Base-by-base conservation (phyloP, 805 yeast species). In the Saccharomycopsis sp. region DNA sequence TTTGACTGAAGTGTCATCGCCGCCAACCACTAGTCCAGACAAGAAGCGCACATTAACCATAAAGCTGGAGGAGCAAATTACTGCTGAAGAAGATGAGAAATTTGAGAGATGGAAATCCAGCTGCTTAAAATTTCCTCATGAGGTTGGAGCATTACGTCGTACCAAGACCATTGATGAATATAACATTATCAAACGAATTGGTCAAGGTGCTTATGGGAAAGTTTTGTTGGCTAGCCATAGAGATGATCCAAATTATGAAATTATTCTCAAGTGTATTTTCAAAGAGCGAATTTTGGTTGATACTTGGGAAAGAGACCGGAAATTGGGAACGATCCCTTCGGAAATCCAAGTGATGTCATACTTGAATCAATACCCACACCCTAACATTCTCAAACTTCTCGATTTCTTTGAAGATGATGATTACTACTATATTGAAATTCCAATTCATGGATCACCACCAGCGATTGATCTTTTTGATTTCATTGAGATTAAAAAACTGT, bases 191-290 rank as follows among this genome's bases (percentile, higher is more conserved):
- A 83, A 85, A 59, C 77, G 79, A 51, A 77, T 93, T 79, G 98
- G 98, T 1, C 90, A 85, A 60, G 98, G 98, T 31, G 96, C 97
- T 0, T 93, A 93, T 58, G 98, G 98, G 9, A 85, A 86, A 58
- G 98, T 93, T 16, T 81, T 86, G 21, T 70, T 86, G 20, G 93
- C 85, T 3, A 74, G 74, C 59, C 84, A 81, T 56, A 75, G 72
- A 38, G 68, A 71, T 22, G 87, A 84, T 53, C 71, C 75, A 0
- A 63, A 63, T 2, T 81, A 85, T 59, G 74, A 71, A 50, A 81
- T 87, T 33, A 85, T 93, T 14, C 76, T 89, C 47, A 93, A 93
- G 61, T 79, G 94, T 54, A 93, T 93, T 40, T 84, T 85, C 59
- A 93, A 93, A 57, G 95, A 87, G 54, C 74, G 96, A 47, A 93